phyloP scores from a whole-genome alignment of 139 green algal species.

The Nannochloris sp. region DNA sequence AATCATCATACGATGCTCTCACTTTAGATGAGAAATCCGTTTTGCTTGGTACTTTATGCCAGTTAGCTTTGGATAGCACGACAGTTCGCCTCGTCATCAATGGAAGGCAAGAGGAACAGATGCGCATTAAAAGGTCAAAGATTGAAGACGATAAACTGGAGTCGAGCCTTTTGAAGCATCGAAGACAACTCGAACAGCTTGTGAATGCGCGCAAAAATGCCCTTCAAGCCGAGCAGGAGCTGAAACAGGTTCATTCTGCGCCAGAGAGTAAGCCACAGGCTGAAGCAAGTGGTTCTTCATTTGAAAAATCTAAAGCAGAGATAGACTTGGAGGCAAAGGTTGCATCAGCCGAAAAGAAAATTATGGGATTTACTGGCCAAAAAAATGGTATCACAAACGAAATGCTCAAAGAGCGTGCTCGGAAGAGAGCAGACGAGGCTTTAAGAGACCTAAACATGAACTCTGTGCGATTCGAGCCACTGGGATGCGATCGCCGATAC shows the following conservation, averaged over 20 bases:
- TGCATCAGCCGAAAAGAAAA: conserved; percentile 1
- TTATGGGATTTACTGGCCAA: not conserved
- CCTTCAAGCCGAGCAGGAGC: conserved; percentile 3
- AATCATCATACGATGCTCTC: conserved; percentile 51
- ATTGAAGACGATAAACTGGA: conserved; percentile 52
- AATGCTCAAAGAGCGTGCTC: not conserved
- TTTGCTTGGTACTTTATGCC: conserved; percentile 49
- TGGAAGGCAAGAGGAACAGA: conserved; percentile 44
- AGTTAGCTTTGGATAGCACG: conserved; percentile 19
- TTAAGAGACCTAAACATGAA: conserved; percentile 30
- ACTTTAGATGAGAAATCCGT: conserved; percentile 40
- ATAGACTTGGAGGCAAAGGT: conserved; percentile 3
- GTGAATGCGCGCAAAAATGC: conserved; percentile 32
- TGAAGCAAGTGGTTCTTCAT: not conserved
- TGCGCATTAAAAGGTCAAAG: conserved; percentile 37
- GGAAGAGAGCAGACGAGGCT: conserved; percentile 15
- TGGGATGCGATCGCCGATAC: conserved; percentile 69
- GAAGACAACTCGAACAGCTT: conserved; percentile 33
- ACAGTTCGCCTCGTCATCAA: conserved; percentile 39
- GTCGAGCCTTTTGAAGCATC: not conserved
- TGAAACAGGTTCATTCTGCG: not conserved
- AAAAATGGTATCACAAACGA: not conserved
- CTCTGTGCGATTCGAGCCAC: conserved; percentile 39
- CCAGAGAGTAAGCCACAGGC: not conserved
- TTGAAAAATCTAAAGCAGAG: not conserved